Conservation (phyloP, 441 rosid species). For the Adansonia gregorii region DNA sequence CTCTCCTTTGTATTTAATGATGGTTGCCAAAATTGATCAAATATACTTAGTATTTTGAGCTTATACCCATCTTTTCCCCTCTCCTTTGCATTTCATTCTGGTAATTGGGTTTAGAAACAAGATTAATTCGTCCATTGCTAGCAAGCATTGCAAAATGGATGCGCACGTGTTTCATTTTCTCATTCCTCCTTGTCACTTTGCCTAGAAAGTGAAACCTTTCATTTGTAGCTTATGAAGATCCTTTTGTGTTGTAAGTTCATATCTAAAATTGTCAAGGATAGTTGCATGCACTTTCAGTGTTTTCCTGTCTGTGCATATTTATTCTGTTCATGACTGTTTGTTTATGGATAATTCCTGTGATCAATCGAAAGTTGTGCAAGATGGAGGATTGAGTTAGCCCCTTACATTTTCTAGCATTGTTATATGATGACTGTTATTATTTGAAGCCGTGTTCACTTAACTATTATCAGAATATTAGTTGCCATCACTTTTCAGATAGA, state of each 20-base stretch:
- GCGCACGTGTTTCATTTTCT: not conserved
- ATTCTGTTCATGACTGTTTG: not conserved
- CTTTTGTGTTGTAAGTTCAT: not conserved
- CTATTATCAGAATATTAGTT: not conserved
- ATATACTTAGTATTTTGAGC: too few relatives aligned
- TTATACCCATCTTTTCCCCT: not conserved
- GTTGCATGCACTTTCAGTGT: not conserved
- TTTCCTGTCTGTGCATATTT: not conserved
- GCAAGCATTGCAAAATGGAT: not conserved
- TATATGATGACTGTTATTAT: not conserved
- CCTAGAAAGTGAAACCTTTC: not conserved
- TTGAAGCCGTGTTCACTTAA: not conserved
- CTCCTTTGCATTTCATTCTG: too few relatives aligned
- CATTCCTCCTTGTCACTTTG: not conserved
- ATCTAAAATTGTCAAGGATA: not conserved
- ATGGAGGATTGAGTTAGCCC: not conserved
- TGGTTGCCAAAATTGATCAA: not conserved
- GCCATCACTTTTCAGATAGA: not conserved
- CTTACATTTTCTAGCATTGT: not conserved
- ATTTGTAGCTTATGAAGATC: not conserved
- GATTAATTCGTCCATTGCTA: not conserved
- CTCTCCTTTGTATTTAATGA: not conserved
- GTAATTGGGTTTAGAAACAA: not conserved
- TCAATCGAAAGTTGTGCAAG: not conserved
- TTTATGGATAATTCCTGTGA: not conserved